Conservation (phyloP, 768 basidiomycete species). For the Mycena galopus region DNA sequence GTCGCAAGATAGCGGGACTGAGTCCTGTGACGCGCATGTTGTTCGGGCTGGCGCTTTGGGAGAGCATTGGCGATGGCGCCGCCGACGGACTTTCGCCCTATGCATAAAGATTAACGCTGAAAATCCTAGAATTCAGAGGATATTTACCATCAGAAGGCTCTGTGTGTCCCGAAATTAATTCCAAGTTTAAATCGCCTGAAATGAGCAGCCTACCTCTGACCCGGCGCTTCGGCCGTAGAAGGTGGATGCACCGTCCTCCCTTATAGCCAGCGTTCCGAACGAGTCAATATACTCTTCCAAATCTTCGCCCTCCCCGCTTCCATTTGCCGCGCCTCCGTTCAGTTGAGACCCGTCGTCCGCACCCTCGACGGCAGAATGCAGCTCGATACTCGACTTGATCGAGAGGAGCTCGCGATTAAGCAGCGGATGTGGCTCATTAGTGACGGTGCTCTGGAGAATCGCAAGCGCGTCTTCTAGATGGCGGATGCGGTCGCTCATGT, state of each 20-base stretch:
- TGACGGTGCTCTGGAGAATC: slow-evolving; percentile 63
- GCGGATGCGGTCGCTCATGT: slow-evolving; percentile 79
- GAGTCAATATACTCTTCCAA: slow-evolving; percentile 72
- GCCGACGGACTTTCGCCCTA: slow-evolving; percentile 52
- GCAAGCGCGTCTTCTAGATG: slow-evolving; percentile 78
- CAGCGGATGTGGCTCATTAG: slow-evolving; percentile 69
- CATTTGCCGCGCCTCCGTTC: not conserved
- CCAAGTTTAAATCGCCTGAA: not conserved
- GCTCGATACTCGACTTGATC: slow-evolving; percentile 77
- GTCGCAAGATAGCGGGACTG: slow-evolving; percentile 13
- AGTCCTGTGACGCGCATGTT: slow-evolving; percentile 11
- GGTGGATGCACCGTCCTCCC: slow-evolving; percentile 77
- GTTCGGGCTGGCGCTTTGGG: slow-evolving; percentile 34
- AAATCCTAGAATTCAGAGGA: not conserved
- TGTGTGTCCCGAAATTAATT: slow-evolving; percentile 37
- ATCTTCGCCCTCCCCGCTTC: slow-evolving; percentile 39
- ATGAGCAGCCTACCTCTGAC: slow-evolving; percentile 66
- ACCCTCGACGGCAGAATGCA: slow-evolving; percentile 69
- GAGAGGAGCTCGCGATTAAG: slow-evolving; percentile 70
- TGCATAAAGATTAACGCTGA: slow-evolving; percentile 5
- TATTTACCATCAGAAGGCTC: slow-evolving; percentile 70
- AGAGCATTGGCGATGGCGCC: slow-evolving; percentile 19
- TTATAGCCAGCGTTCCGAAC: slow-evolving; percentile 77
- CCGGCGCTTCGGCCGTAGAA: slow-evolving; percentile 83
- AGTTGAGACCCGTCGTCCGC: slow-evolving; percentile 39